A percentile compares a stretch with the other conserved stretches of the same genome.
Evolutionary conservation across 495 filamentous ascomycete genomes (phyloP).

Genomic region (Aspergillus avenaceus): DNA sequence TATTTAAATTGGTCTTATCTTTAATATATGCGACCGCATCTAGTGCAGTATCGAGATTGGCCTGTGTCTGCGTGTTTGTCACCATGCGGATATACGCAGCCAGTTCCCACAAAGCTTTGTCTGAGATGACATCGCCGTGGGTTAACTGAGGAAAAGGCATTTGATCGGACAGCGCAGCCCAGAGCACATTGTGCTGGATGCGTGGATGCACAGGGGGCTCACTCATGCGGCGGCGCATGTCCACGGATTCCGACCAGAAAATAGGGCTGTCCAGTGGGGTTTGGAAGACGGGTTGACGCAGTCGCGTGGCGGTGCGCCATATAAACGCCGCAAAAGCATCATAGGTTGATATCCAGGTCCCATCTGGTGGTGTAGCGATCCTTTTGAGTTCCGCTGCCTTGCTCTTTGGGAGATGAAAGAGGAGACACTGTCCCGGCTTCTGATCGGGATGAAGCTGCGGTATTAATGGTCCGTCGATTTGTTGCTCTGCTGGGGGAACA

Average conservation of each 20-base stretch:
- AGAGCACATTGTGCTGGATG: conserved; percentile 33
- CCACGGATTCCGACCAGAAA: conserved; percentile 29
- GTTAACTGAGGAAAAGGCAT: conserved; percentile 13
- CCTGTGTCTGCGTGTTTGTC: conserved; percentile 29
- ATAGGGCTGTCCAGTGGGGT: conserved; percentile 16
- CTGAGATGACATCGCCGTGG: conserved; percentile 29
- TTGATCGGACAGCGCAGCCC: conserved; percentile 16
- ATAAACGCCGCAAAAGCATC: conserved; percentile 39
- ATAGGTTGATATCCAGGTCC: conserved; percentile 37
- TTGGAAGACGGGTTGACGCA: conserved; percentile 27
- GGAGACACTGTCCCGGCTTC: conserved; percentile 17
- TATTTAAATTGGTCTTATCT: conserved; percentile 26
- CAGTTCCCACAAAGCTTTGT: conserved; percentile 25
- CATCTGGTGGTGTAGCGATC: conserved; percentile 27
- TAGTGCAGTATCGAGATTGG: conserved; percentile 19
- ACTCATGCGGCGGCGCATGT: conserved; percentile 34
- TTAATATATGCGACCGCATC: conserved; percentile 24
- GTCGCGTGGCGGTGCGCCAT: conserved; percentile 29
- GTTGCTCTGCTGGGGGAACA: conserved; percentile 8
- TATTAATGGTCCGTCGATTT: conserved; percentile 25
- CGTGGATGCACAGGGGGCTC: conserved; percentile 24
- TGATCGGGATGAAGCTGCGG: conserved; percentile 29
- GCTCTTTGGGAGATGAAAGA: conserved; percentile 41
- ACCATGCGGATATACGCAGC: conserved; percentile 32
- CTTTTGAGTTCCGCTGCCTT: conserved; percentile 37